Evolutionary conservation across 768 basidiomycete species (phyloP), one percentile per base, ranked within the genome.

Genomic region (Kwoniella bestiolae): DNA sequence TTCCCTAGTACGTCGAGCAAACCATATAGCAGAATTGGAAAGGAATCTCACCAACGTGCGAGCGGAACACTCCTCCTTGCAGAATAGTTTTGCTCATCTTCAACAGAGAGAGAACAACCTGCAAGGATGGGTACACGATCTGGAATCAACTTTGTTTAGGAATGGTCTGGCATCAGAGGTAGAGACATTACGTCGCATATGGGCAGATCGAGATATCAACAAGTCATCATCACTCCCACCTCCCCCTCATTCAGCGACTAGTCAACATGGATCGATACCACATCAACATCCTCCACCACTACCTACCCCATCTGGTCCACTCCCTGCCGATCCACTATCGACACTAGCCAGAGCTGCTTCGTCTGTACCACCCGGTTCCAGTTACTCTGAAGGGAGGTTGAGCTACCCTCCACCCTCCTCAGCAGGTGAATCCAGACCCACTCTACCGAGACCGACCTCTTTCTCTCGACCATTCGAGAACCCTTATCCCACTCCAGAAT

Each of bases 11-110:
- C 67, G 73, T 28, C 69, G 73, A 25, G 73, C 73, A 18, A 71
- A 74, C 29, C 73, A 74, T 46, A 68, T 74, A 50, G 59, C 69
- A 3, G 57, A 63, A 1, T 57, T 74, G 5, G 73, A 74, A 47
- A 51, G 56, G 4, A 67, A 65, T 45, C 50, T 74, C 2, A 25
- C 65, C 2, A 50, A 23, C 9, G n/a, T 63, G 31, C 49, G 63
- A 49, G 46, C 60, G 18, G 62, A 71, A 18, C 50, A 71, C n/a
- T 52, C 66, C 21, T 34, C 64, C 12, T 50, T 70, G 16, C 53
- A 58, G 28, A 45, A 26, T 4, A 21, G 57, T 47, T 28, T 61
- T 38, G 47, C 59, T 21, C 58, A 59, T 16, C n/a, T 66, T 5
- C 61, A 56, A 53, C 45, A 55, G 21, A 63, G 65, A 8, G 72